Conservation (phyloP, 331 rosid genomes). For the Quercus lobata region DNA sequence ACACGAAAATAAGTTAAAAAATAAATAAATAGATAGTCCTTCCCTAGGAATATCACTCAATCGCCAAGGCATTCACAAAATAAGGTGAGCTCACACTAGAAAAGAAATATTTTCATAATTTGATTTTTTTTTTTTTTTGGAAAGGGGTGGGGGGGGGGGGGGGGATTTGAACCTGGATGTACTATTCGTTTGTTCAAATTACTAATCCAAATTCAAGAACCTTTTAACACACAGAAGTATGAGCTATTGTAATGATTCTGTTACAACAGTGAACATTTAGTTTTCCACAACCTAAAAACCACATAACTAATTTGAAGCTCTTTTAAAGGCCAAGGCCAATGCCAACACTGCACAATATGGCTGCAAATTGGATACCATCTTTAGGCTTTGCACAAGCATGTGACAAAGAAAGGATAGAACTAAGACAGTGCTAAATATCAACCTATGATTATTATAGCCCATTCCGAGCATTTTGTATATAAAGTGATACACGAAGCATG, state of each 20-base stretch:
- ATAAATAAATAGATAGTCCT: not conserved
- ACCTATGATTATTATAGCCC: not conserved
- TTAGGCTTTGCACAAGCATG: not conserved
- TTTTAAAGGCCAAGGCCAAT: not conserved
- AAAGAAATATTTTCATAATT: not conserved
- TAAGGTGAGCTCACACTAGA: not conserved
- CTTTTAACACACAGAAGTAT: not conserved
- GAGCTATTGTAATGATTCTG: not conserved
- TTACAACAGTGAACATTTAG: not conserved
- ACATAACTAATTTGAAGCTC: not conserved
- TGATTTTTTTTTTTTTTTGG: no score
- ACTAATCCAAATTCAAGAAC: not conserved
- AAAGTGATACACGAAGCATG: no score
- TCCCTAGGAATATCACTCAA: not conserved
- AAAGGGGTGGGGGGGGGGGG: no score
- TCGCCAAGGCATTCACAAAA: not conserved
- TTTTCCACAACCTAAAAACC: not conserved
- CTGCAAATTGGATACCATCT: not conserved
- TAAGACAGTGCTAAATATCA: not conserved
- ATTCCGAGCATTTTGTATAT: not conserved
- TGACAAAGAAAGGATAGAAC: not conserved
- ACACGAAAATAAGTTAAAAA: not conserved
- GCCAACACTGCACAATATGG: not conserved
- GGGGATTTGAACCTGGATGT: no score
- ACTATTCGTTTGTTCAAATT: not conserved